Evolutionary conservation across 75 land plant genomes (phyloP).

Genomic region (Pinus tabuliformis): DNA sequence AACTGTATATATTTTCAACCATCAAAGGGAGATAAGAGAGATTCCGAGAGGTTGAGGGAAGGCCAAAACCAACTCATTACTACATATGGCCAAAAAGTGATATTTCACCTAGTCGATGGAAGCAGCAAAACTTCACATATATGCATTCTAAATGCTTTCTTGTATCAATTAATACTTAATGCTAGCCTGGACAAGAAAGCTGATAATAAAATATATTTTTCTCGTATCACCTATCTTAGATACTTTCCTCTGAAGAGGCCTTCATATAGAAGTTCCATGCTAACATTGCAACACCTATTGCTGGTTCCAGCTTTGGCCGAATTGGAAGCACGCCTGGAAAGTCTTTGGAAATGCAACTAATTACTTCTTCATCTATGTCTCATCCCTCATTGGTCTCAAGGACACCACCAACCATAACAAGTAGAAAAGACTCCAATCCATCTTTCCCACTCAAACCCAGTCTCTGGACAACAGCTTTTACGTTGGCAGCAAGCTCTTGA

Average conservation of each 20-base stretch:
- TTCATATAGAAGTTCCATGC: constrained; percentile 47
- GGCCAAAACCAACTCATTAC: not conserved
- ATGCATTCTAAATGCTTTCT: not conserved
- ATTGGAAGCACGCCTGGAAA: constrained; percentile 59
- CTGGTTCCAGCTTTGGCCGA: constrained; percentile 53
- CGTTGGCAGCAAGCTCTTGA: no score
- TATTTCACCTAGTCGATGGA: not conserved
- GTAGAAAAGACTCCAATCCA: constrained; percentile 71
- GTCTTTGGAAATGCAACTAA: constrained; percentile 31
- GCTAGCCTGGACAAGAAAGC: not conserved
- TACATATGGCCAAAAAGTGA: not conserved
- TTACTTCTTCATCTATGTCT: constrained; percentile 71
- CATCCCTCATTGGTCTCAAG: constrained; percentile 70
- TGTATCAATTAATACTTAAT: not conserved
- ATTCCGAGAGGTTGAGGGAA: not conserved
- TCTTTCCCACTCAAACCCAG: constrained; percentile 12
- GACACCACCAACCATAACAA: constrained; percentile 94
- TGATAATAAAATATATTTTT: not conserved
- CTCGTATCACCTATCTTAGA: no score
- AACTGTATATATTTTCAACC: no score
- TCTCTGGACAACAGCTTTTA: no score
- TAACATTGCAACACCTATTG: constrained; percentile 15
- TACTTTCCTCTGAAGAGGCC: not conserved
- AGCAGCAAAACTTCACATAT: not conserved
- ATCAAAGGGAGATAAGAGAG: not conserved